Conservation (phyloP, 305 asterid genomes). For the Ilex paraguariensis region DNA sequence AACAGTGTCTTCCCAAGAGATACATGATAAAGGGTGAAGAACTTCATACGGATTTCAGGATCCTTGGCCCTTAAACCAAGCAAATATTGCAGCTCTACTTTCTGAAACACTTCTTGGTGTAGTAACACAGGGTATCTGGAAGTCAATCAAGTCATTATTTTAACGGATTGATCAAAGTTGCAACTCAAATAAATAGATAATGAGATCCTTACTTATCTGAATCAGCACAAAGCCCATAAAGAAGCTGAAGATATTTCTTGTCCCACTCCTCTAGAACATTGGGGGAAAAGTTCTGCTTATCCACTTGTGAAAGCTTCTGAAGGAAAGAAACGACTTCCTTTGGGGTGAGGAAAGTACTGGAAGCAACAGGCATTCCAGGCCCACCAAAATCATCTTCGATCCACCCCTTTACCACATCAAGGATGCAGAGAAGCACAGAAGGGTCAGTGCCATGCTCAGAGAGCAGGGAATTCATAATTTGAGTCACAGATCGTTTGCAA, state of each 20-base stretch:
- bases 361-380: slow-evolving; percentile 64
- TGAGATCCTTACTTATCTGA: slow-evolving; percentile 59
- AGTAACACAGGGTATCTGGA: slow-evolving; percentile 72
- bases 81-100: slow-evolving; percentile 92
- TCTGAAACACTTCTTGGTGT: slow-evolving; percentile 94
- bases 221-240: slow-evolving; percentile 93
- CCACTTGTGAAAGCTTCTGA: slow-evolving; percentile 98
- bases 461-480: slow-evolving; percentile 77
- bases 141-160: slow-evolving; percentile 25
- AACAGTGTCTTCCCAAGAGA: slow-evolving; percentile 89
- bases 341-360: slow-evolving; percentile 63
- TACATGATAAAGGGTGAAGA: slow-evolving; percentile 84
- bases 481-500: slow-evolving; percentile 86
- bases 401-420: slow-evolving; percentile 92
- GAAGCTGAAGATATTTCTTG: slow-evolving; percentile 84
- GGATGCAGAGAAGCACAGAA: slow-evolving; percentile 86
- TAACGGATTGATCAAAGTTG: slow-evolving; percentile 12
- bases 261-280: slow-evolving; percentile 89
- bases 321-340: slow-evolving; percentile 93
- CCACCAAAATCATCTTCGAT: slow-evolving; percentile 78
- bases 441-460: slow-evolving; percentile 93
- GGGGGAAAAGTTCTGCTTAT: slow-evolving; percentile 73
- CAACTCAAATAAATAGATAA: slow-evolving; percentile 12
- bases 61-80: slow-evolving; percentile 95
- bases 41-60: slow-evolving; percentile 80